phyloP scores from a whole-genome alignment of 768 basidiomycete species.

The Leccinellum rugosiceps region DNA sequence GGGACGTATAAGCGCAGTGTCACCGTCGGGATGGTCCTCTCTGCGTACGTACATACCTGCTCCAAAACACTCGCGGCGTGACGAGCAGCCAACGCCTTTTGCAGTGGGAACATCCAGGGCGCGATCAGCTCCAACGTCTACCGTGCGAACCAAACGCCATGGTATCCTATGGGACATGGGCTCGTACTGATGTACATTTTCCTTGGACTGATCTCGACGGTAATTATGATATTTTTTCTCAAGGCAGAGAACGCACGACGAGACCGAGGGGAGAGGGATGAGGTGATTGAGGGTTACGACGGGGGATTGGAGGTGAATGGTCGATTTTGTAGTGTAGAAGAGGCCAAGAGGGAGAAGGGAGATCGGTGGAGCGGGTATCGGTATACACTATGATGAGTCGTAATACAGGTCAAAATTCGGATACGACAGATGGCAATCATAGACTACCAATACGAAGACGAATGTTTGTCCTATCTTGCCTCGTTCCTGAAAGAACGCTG shows the following conservation, averaged over 20 bases:
- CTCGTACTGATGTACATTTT: constrained; percentile 72
- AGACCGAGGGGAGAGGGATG: constrained; percentile 65
- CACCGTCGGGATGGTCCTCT: constrained; percentile 65
- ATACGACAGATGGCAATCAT: background rate
- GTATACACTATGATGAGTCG: constrained; percentile 48
- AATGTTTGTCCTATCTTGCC: background rate
- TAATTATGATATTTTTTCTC: constrained; percentile 40
- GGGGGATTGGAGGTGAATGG: constrained; percentile 49
- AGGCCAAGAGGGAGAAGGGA: constrained; percentile 68
- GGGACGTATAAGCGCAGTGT: constrained; percentile 76
- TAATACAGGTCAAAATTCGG: background rate
- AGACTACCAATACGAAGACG: background rate
- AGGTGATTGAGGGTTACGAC: constrained; percentile 48
- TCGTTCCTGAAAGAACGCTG: background rate
- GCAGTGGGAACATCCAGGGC: constrained; percentile 69
- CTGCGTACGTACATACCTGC: constrained; percentile 42
- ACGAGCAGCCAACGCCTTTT: background rate
- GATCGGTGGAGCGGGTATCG: constrained; percentile 76
- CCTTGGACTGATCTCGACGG: constrained; percentile 54
- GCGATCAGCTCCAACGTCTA: constrained; percentile 78
- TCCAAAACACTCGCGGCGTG: background rate
- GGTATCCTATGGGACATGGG: constrained; percentile 61
- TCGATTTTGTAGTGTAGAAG: constrained; percentile 52
- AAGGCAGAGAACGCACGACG: constrained; percentile 63
- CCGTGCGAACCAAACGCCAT: constrained; percentile 60